A percentile compares a stretch with the other conserved stretches of the same genome.
These are phyloP conservation scores for Gastrodia elata DNA, from an alignment of 106 monocot genomes.

Conservation along the genomic window DNA sequence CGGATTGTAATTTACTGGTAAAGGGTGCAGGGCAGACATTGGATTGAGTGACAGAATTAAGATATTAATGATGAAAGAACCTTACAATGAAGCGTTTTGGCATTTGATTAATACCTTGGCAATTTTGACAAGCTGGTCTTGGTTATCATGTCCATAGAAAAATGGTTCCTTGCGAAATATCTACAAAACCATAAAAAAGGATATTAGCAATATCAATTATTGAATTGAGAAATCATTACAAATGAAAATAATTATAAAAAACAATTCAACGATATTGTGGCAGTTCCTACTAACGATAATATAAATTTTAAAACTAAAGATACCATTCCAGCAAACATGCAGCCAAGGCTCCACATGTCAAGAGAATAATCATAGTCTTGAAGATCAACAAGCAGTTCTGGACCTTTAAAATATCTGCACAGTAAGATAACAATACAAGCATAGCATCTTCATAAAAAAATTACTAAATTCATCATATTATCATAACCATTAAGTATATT, in stretches of 20 bases:
- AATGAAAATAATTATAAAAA: slow-evolving; percentile 2
- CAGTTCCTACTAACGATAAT: no score
- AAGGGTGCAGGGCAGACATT: not conserved
- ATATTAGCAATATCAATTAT: not conserved
- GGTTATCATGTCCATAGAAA: slow-evolving; percentile 72
- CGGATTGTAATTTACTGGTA: not conserved
- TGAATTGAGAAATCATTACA: not conserved
- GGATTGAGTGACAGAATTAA: not conserved
- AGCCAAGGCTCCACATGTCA: slow-evolving; percentile 45
- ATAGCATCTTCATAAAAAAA: not conserved
- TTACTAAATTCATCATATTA: not conserved
- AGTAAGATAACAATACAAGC: not conserved
- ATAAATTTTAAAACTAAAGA: not conserved
- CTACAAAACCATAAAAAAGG: slow-evolving; percentile 15
- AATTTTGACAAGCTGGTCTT: slow-evolving; percentile 71
- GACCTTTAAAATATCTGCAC: slow-evolving; percentile 34
- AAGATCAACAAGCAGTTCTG: slow-evolving; percentile 36
- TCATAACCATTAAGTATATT: not conserved
- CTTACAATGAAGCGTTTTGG: not conserved
- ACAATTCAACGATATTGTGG: not conserved
- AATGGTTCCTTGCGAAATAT: slow-evolving; percentile 76
- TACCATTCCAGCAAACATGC: slow-evolving; percentile 40
- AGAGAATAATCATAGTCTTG: slow-evolving; percentile 43
- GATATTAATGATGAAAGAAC: not conserved
- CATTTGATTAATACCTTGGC: slow-evolving; percentile 34